Evolutionary conservation across 2,329 filamentous ascomycete species (phyloP), one percentile per base, ranked within the genome.

Genomic region (Aphanocladium album): DNA sequence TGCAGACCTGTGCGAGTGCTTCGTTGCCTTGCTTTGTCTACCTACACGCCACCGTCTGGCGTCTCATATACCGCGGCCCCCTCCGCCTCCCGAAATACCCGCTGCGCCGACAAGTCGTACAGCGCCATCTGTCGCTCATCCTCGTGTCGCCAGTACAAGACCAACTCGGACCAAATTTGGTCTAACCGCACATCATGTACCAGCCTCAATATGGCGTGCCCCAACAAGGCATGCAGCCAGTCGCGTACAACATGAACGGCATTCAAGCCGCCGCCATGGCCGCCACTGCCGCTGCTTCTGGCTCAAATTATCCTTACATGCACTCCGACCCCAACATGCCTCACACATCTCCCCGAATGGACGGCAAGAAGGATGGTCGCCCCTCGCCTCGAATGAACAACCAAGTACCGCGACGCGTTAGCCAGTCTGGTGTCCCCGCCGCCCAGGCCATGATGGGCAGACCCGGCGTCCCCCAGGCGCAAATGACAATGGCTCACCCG

Each of bases 261-360:
- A 91, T 92, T 51, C 91, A 96, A 74, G 92, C 92, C 16, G 93
- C 93, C 54, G 93, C 93, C 62, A 95, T 96, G 90, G 93, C 89
- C 49, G 85, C 89, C 23, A 96, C 93, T 1, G 93, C 93, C 19
- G 93, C 93, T 1, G 93, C 93, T 12, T 93, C 92, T 6, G 93
- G 93, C 45, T 89, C 91, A 63, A 85, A 80, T 64, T 89, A 89
- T 67, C 88, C 89, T 63, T 87, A 89, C 66, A 85, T 92, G 76
- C 78, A 87, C 55, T 86, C 89, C 60, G 89, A 93, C 69, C 81
- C 84, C 21, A 87, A 81, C 77, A 81, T 81, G 76, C 82, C 74
- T 74, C 89, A 83, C 74, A 89, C 86, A 23, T 96, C 91, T 3
- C 91, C 92, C 52, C 85, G 91, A 64, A 87, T 95, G 83, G 79